Base-by-base conservation (phyloP, 179 eudicot genomes). In the Spinacia oleracea region DNA sequence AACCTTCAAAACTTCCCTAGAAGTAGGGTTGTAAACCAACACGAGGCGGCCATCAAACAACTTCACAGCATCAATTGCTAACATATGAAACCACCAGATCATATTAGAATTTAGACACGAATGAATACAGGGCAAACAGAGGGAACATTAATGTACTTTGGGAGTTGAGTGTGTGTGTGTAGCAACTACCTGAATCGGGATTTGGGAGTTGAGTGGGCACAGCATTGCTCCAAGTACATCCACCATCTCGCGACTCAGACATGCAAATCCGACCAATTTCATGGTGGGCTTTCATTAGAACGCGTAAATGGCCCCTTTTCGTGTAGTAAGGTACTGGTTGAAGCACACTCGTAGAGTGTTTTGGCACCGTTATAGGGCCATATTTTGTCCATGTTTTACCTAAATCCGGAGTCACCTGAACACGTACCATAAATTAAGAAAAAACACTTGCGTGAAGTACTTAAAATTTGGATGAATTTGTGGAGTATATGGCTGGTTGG, bases 281-380 rank as follows among this genome's bases (percentile, higher is more conserved):
- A 3, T 66, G 14, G 18, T 66, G 70, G 5, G 97, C 91, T 81
- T 97, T 89, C 81, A 95, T 43, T n/a, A 95, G 88, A 84, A 90
- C 85, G 40, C 97, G 92, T 70, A 95, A 82, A 74, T 77, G 83
- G 75, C 97, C 97, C 10, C 86, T 82, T 50, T 89, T 83, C 68
- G 95, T 91, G 80, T 84, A 83, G 80, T 95, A 95, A 18, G 97
- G 98, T 80, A 95, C 93, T 77, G 98, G 98, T 72, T 95, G 98
- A 76, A 93, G 89, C 76, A 95, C 98, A 76, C 97, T 86, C 71
- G 87, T 87, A 60, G 88, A 66, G 67, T 80, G 66, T 48, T 80
- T 77, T 64, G 90, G 73, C 45, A 95, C 82, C 74, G 87, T 90
- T 76, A 95, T 95, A 7, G 98, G 98, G 51, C 97, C 97, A 74